Evolutionary conservation across 2,329 filamentous ascomycete genomes (phyloP).

Genomic region (Arthrobotrys sphaeroides): DNA sequence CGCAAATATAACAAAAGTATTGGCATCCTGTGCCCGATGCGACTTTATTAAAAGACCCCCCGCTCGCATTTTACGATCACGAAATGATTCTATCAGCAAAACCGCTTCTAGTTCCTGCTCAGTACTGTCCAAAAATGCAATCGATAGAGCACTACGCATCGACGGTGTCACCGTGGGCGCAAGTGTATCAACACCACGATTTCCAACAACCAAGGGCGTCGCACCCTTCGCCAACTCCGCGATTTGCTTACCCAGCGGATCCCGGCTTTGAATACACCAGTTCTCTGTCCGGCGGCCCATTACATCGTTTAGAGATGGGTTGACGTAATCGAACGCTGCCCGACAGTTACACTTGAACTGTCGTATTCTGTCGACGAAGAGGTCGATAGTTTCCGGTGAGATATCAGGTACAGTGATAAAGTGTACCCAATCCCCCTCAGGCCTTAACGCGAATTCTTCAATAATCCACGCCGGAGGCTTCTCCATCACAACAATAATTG

Average conservation of each 20-base stretch:
- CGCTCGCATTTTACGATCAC: background rate
- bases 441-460: slow-evolving; percentile 31
- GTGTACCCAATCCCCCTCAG: slow-evolving; percentile 39
- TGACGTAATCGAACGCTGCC: slow-evolving; percentile 3
- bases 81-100: slow-evolving; percentile 10
- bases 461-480: slow-evolving; percentile 31
- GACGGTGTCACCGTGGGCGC: background rate
- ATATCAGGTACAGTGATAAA: slow-evolving; percentile 34
- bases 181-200: background rate
- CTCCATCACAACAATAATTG: slow-evolving; percentile 28
- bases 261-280: background rate
- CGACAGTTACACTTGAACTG: background rate
- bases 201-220: background rate
- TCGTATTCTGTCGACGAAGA: slow-evolving; percentile 11
- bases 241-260: background rate
- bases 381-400: slow-evolving; percentile 16
- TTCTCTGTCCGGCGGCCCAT: background rate
- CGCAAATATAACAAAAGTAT: background rate
- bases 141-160: slow-evolving; percentile 15
- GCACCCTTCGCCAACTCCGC: background rate
- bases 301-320: background rate
- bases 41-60: slow-evolving; percentile 7
- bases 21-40: background rate
- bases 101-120: background rate
- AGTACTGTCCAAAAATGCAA: background rate